Conservation (phyloP, 2,329 filamentous ascomycete genomes). For the Blumeriella jaapii region DNA sequence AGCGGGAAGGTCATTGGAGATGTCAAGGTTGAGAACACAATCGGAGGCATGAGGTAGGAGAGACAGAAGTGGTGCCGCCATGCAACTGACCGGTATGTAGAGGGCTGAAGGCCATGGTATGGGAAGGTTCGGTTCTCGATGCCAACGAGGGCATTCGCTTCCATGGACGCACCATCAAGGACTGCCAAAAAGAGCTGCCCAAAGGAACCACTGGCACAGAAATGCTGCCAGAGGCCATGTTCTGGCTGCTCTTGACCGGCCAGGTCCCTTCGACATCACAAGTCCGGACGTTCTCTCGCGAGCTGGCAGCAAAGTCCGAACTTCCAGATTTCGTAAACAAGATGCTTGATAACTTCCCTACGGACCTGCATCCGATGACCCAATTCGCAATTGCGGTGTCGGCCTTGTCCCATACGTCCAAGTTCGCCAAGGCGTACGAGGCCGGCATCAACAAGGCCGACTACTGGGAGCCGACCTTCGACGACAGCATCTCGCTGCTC, state of each 20-base stretch:
- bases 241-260: conserved; percentile 94
- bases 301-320: conserved; percentile 75
- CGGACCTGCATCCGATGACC: conserved; percentile 92
- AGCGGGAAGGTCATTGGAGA: conserved; percentile 76
- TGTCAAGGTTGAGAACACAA: conserved; percentile 84
- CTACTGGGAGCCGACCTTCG: conserved; percentile 98
- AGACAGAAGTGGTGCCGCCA: neutral
- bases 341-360: conserved; percentile 84
- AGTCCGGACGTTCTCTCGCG: conserved; percentile 68
- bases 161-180: conserved; percentile 95
- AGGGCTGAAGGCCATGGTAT: conserved; percentile 94
- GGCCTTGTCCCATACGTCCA: conserved; percentile 87
- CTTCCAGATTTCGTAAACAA: conserved; percentile 75
- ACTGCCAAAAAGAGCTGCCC: conserved; percentile 86
- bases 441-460: conserved; percentile 85
- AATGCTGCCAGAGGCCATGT: conserved; percentile 99
- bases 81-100: conserved; percentile 27
- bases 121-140: conserved; percentile 96
- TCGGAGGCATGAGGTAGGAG: conserved; percentile 78
- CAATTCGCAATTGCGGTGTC: conserved; percentile 93
- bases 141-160: conserved; percentile 96
- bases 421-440: conserved; percentile 89
- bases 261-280: conserved; percentile 77
- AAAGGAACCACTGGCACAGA: conserved; percentile 88
- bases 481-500: conserved; percentile 85